These are phyloP conservation scores for Pichia sp. DNA, from an alignment of 1,139 yeast species.

Conservation along the genomic window DNA sequence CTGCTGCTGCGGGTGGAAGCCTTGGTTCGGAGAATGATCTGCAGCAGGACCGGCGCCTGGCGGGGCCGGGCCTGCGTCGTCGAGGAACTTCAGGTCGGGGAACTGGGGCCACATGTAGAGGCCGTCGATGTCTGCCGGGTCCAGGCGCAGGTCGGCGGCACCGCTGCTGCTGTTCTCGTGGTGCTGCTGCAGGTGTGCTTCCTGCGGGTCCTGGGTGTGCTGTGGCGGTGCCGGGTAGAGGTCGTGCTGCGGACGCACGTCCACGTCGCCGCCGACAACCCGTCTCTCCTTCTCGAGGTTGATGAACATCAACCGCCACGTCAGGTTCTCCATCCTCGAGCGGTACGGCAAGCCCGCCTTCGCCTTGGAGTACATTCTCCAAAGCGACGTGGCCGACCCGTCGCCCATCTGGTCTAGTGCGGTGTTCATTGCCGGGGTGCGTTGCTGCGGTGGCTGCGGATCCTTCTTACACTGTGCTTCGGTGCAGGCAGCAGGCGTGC, in stretches of 20 bases:
- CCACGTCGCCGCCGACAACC: neutral
- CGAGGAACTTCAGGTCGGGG: constrained; percentile 28
- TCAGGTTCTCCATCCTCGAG: constrained; percentile 71
- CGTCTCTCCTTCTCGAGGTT: constrained; percentile 34
- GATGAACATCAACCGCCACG: constrained; percentile 82
- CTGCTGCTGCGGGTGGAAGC: constrained; percentile 31
- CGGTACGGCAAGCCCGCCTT: constrained; percentile 73
- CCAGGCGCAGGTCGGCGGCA: neutral
- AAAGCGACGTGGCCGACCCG: constrained; percentile 54
- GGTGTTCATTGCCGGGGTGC: neutral
- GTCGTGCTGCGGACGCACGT: neutral
- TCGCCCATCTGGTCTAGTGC: constrained; percentile 25
- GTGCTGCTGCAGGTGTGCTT: neutral
- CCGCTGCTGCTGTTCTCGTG: neutral
- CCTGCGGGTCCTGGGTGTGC: neutral
- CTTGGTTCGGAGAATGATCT: neutral
- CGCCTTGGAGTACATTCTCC: constrained; percentile 80
- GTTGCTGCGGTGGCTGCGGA: too few relatives aligned
- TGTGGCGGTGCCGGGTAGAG: neutral
- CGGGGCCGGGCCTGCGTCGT: neutral
- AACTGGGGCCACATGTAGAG: constrained; percentile 31
- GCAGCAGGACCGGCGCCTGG: neutral
- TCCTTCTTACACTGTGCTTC: too few relatives aligned
- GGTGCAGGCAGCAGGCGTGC: too few relatives aligned
- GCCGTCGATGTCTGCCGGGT: constrained; percentile 13